A percentile compares a stretch with the other conserved stretches of the same genome.
phyloP scores from a whole-genome alignment of 768 basidiomycete species.

The Collybia nuda region DNA sequence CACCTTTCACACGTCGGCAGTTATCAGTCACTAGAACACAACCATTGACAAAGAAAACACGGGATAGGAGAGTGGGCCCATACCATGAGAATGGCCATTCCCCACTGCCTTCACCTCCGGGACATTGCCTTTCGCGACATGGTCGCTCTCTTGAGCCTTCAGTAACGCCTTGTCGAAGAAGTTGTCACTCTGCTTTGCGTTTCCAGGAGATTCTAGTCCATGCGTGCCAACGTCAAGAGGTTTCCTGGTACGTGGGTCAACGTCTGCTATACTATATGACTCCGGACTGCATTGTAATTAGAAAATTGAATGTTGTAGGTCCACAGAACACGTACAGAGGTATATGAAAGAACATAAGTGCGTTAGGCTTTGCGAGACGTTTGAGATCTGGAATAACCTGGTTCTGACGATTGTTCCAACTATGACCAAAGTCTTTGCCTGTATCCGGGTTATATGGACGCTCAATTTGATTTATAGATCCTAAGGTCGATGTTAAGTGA shows the following conservation, averaged over 20 bases:
- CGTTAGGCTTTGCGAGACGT: conserved; percentile 88
- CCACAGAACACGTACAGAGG: conserved; percentile 60
- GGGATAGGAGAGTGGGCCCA: conserved; percentile 16
- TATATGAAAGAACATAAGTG: conserved; percentile 97
- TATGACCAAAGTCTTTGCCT: conserved; percentile 61
- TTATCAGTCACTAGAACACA: conserved; percentile 73
- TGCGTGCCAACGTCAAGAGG: conserved; percentile 69
- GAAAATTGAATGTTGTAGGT: background rate
- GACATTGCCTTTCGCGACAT: conserved; percentile 42
- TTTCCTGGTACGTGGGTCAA: conserved; percentile 54
- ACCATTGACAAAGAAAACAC: background rate
- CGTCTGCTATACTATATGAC: conserved; percentile 70
- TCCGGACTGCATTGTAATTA: conserved; percentile 53
- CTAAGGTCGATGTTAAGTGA: conserved; percentile 24
- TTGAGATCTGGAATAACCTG: conserved; percentile 56
- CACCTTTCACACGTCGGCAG: conserved; percentile 78
- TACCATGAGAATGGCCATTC: conserved; percentile 90
- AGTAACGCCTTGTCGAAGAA: conserved; percentile 86
- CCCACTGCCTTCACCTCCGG: conserved; percentile 85
- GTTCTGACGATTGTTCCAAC: conserved; percentile 63
- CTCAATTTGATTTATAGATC: conserved; percentile 68
- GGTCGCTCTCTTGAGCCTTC: conserved; percentile 69
- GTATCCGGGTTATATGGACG: conserved; percentile 84
- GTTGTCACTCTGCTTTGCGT: conserved; percentile 70
- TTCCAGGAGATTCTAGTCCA: conserved; percentile 57